Evolutionary conservation across 768 basidiomycete genomes (phyloP).

Genomic region (Aureoboletus auriporus): DNA sequence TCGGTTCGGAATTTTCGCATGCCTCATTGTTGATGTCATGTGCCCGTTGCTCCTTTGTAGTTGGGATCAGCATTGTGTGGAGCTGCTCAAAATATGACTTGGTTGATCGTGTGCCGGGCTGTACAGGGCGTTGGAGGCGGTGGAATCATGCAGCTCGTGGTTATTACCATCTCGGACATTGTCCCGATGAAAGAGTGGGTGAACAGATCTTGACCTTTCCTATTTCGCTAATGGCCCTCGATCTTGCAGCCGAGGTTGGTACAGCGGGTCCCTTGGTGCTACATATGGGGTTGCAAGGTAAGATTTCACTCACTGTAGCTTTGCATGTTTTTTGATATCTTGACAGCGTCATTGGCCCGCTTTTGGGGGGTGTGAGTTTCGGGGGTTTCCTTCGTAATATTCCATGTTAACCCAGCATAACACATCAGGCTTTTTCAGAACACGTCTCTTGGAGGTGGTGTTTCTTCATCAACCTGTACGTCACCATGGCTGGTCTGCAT

Average conservation of each 20-base stretch:
- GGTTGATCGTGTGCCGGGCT: slow-evolving; percentile 72
- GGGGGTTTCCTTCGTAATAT: background rate
- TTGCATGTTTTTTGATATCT: background rate
- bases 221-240: background rate
- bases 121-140: slow-evolving; percentile 85
- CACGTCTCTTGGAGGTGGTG: slow-evolving; percentile 84
- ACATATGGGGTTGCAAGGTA: slow-evolving; percentile 69
- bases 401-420: slow-evolving; percentile 2
- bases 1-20: background rate
- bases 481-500: background rate
- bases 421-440: slow-evolving; percentile 57
- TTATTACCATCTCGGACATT: slow-evolving; percentile 79
- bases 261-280: slow-evolving; percentile 65
- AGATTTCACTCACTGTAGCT: background rate
- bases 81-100: slow-evolving; percentile 70
- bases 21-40: background rate
- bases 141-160: slow-evolving; percentile 69
- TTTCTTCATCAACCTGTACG: slow-evolving; percentile 74
- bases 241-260: slow-evolving; percentile 62
- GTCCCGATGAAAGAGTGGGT: slow-evolving; percentile 71
- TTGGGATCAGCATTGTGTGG: slow-evolving; percentile 78
- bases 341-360: slow-evolving; percentile 63
- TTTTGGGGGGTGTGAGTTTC: slow-evolving; percentile 67
- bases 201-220: background rate
- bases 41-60: slow-evolving; percentile 29